A percentile compares a stretch with the other conserved stretches of the same genome.
Conservation (phyloP, 2,329 filamentous ascomycete species). For the Neonectria magnoliae region DNA sequence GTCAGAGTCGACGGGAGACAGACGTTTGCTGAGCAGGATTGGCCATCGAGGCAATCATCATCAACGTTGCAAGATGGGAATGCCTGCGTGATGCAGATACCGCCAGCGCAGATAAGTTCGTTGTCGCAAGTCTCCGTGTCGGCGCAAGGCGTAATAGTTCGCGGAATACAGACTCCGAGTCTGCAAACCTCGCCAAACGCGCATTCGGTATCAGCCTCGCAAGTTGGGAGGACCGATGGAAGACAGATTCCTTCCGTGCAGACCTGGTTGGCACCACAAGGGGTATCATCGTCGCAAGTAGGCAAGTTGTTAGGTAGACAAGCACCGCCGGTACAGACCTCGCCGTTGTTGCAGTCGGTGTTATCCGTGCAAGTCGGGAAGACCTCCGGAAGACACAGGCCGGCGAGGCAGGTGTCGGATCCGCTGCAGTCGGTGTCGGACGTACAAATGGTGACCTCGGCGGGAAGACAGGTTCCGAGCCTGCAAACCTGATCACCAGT, state of each 20-base stretch:
- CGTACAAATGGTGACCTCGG: neutral
- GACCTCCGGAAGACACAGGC: constrained; percentile 7
- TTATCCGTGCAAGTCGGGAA: neutral
- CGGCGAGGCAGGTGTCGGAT: constrained; percentile 3
- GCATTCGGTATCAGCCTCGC: neutral
- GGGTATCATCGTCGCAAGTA: neutral
- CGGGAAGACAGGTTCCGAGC: constrained; percentile 17
- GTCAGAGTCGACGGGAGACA: constrained; percentile 9
- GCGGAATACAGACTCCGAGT: constrained; percentile 11
- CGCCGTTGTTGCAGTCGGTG: constrained; percentile 14
- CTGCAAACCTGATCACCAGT: constrained; percentile 10
- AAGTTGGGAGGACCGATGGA: neutral
- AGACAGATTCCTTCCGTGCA: constrained; percentile 10
- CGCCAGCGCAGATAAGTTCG: neutral
- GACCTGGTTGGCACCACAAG: neutral
- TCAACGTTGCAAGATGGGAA: constrained; percentile 1
- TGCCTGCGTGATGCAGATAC: constrained; percentile 4
- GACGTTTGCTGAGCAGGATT: constrained; percentile 3
- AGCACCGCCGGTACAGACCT: constrained; percentile 3
- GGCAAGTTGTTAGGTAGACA: constrained; percentile 8
- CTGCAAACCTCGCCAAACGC: constrained; percentile 5
- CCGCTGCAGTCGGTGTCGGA: neutral
- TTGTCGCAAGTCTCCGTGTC: neutral
- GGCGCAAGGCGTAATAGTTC: neutral
- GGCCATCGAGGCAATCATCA: constrained; percentile 1